These are phyloP conservation scores for Pseudozyma tsukubaensis DNA, from an alignment of 1,284 basidiomycete species.

Conservation along the genomic window DNA sequence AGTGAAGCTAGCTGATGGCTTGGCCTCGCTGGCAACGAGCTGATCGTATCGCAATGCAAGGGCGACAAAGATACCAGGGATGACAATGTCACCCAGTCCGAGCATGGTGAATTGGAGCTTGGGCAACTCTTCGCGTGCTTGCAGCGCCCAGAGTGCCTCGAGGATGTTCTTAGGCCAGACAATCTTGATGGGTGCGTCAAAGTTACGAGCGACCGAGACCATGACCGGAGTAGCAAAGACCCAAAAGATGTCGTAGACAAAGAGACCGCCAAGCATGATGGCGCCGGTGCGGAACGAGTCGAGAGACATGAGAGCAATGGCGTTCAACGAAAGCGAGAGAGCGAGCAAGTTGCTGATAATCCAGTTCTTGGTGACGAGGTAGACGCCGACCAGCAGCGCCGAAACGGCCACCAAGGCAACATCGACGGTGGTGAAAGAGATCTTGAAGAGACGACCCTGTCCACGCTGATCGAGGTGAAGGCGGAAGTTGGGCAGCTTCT, in stretches of 20 bases:
- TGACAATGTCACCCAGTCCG: slow-evolving; percentile 89
- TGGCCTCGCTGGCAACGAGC: slow-evolving; percentile 70
- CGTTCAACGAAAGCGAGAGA: slow-evolving; percentile 84
- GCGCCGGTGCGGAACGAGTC: slow-evolving; percentile 91
- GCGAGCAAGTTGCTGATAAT: slow-evolving; percentile 83
- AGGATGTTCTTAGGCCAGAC: slow-evolving; percentile 70
- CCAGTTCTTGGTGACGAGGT: slow-evolving; percentile 75
- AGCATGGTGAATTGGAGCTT: slow-evolving; percentile 84
- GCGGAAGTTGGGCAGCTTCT: slow-evolving; percentile 48
- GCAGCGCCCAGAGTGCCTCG: slow-evolving; percentile 30
- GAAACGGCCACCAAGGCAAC: slow-evolving; percentile 77
- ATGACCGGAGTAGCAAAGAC: slow-evolving; percentile 67
- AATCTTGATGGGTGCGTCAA: slow-evolving; percentile 87
- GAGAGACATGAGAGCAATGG: slow-evolving; percentile 83
- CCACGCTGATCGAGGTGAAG: slow-evolving; percentile 42
- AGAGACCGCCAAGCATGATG: slow-evolving; percentile 76
- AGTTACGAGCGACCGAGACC: slow-evolving; percentile 80
- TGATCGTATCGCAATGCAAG: slow-evolving; percentile 89
- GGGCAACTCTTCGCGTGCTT: slow-evolving; percentile 24
- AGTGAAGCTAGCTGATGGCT: slow-evolving; percentile 50
- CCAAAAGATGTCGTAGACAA: slow-evolving; percentile 68
- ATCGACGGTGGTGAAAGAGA: slow-evolving; percentile 71
- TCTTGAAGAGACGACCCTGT: slow-evolving; percentile 37
- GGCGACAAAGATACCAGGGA: slow-evolving; percentile 89
- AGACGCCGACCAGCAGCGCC: slow-evolving; percentile 77